Evolutionary conservation across 2,329 filamentous ascomycete genomes (phyloP).

Genomic region (Apiospora pterosperma): DNA sequence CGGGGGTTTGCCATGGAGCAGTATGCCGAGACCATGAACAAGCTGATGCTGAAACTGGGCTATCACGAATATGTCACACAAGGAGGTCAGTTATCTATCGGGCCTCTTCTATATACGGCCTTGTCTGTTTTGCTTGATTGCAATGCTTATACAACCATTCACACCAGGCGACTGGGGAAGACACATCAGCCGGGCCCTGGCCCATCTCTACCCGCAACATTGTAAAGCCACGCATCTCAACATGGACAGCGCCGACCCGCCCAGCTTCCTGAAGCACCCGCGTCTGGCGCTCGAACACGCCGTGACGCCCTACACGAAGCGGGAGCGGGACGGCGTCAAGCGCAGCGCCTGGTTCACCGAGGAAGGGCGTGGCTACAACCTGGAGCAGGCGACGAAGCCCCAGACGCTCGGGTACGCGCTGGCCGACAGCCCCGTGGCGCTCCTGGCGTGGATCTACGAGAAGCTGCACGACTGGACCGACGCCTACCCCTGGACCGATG

Average conservation of each 20-base stretch:
- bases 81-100: constrained; percentile 17
- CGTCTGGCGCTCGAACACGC: constrained; percentile 54
- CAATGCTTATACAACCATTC: constrained; percentile 23
- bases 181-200: constrained; percentile 60
- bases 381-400: constrained; percentile 63
- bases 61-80: constrained; percentile 53
- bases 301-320: constrained; percentile 47
- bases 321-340: constrained; percentile 48
- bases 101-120: background rate
- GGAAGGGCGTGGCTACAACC: constrained; percentile 57
- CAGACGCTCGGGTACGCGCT: constrained; percentile 70
- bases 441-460: constrained; percentile 78
- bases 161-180: constrained; percentile 65
- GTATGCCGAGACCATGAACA: constrained; percentile 63
- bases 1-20: constrained; percentile 55
- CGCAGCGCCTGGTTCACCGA: constrained; percentile 54
- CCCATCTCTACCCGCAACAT: constrained; percentile 52
- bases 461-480: constrained; percentile 78
- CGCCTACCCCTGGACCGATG: constrained; percentile 67
- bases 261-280: constrained; percentile 49
- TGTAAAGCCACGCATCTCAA: constrained; percentile 62
- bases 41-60: constrained; percentile 65
- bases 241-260: constrained; percentile 42
- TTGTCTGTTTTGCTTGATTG: background rate
- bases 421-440: constrained; percentile 64